Evolutionary conservation across 2,329 filamentous ascomycete species (phyloP).

Genomic region (Fusarium pseudonygamai): DNA sequence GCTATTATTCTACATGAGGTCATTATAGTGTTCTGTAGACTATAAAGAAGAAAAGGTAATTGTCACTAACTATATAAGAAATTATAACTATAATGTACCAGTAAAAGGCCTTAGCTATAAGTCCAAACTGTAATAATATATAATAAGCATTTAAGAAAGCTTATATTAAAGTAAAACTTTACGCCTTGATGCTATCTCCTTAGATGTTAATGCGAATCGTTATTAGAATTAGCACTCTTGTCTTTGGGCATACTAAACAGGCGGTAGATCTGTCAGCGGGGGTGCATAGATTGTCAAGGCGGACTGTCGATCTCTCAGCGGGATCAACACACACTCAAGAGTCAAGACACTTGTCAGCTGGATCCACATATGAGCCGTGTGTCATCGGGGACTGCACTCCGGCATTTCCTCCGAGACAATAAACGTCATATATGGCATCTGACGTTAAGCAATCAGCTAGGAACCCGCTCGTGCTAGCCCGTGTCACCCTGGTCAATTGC

Average conservation of each 20-base stretch:
- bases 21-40: too few relatives aligned
- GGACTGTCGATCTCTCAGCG: not conserved
- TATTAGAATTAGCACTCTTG: not conserved
- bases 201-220: not conserved
- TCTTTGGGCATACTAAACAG: not conserved
- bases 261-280: not conserved
- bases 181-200: rapidly evolving
- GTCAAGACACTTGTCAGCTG: not conserved
- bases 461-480: not conserved
- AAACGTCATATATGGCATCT: not conserved
- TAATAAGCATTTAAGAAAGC: not conserved
- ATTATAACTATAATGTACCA: too few relatives aligned
- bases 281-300: not conserved
- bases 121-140: not conserved
- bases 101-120: not conserved
- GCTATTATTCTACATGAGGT: not conserved
- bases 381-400: not conserved
- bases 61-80: too few relatives aligned
- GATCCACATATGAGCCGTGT: not conserved
- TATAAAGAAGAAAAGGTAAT: rapidly evolving
- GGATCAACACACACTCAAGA: not conserved
- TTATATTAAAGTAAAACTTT: not conserved
- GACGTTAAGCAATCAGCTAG: not conserved
- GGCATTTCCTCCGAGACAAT: not conserved
- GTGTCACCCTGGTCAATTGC: not conserved